A percentile compares a stretch with the other conserved stretches of the same genome.
These are phyloP conservation scores for Pachyrhizus erosus DNA, from an alignment of 306 rosid genomes.

Conservation along the genomic window DNA sequence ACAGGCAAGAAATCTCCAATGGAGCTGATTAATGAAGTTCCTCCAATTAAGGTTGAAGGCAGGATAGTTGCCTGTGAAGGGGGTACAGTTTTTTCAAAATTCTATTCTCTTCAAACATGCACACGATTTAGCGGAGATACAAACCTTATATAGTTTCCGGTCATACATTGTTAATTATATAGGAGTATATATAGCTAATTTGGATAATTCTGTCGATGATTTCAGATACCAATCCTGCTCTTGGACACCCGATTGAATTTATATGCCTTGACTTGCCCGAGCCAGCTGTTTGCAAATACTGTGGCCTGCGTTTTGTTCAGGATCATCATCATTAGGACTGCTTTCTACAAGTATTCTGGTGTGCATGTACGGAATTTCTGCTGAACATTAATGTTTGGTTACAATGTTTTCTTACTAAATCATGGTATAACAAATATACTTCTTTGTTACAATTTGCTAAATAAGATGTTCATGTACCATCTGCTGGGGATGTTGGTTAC, in stretches of 20 bases:
- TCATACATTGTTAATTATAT: neutral
- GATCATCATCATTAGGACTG: slow-evolving; percentile 77
- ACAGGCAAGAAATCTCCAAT: slow-evolving; percentile 92
- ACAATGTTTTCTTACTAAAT: slow-evolving; percentile 37
- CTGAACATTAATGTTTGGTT: slow-evolving; percentile 39
- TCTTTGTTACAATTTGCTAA: slow-evolving; percentile 48
- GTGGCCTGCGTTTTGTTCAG: slow-evolving; percentile 83
- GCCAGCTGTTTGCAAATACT: slow-evolving; percentile 94
- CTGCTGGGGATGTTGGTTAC: slow-evolving; percentile 22
- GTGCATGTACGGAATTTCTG: slow-evolving; percentile 38
- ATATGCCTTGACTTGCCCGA: slow-evolving; percentile 81
- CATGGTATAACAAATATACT: slow-evolving; percentile 42
- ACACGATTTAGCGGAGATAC: neutral
- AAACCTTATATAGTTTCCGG: neutral
- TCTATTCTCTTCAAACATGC: neutral
- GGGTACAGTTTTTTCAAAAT: slow-evolving; percentile 55
- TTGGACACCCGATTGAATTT: slow-evolving; percentile 93
- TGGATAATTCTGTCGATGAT: slow-evolving; percentile 41
- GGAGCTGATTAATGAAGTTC: slow-evolving; percentile 98
- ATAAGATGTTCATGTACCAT: slow-evolving; percentile 55
- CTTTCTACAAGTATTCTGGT: slow-evolving; percentile 33
- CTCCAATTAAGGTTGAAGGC: slow-evolving; percentile 91
- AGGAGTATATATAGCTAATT: slow-evolving; percentile 25
- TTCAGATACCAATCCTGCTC: slow-evolving; percentile 80
- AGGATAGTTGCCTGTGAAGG: slow-evolving; percentile 98